These are phyloP conservation scores for Yarrowia deformans DNA, from an alignment of 805 yeast species.

Conservation along the genomic window DNA sequence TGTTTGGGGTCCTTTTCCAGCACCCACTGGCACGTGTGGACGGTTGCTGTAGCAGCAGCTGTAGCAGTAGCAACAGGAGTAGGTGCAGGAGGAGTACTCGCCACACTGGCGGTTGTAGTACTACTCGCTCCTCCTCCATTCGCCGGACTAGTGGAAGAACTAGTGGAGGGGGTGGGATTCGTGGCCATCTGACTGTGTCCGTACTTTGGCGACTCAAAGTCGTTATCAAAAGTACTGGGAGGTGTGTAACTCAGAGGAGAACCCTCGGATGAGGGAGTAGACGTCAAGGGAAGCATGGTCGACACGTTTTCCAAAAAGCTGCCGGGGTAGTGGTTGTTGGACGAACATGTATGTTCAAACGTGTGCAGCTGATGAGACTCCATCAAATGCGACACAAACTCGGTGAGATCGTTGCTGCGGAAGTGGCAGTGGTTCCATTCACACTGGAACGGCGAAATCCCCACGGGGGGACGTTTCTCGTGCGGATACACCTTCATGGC, in stretches of 20 bases:
- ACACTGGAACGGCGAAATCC: slow-evolving; percentile 55
- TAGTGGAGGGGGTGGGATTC: neutral
- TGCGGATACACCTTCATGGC: slow-evolving; percentile 40
- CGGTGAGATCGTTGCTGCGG: slow-evolving; percentile 59
- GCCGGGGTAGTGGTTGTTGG: slow-evolving; percentile 43
- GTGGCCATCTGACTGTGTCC: neutral
- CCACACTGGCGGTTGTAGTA: no score
- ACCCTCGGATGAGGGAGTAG: slow-evolving; percentile 1
- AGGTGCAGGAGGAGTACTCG: slow-evolving; percentile 1
- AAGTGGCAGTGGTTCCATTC: slow-evolving; percentile 80
- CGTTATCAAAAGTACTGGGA: slow-evolving; percentile 19
- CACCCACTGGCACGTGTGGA: slow-evolving; percentile 30
- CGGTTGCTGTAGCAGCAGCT: neutral
- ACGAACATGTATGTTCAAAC: slow-evolving; percentile 42
- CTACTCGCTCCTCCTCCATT: no score
- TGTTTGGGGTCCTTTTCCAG: slow-evolving; percentile 19
- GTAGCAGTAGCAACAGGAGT: neutral
- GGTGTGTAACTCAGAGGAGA: slow-evolving; percentile 19
- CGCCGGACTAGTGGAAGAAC: neutral
- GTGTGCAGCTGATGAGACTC: slow-evolving; percentile 51
- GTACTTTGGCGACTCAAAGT: slow-evolving; percentile 25
- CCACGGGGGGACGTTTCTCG: slow-evolving; percentile 22
- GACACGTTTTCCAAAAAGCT: slow-evolving; percentile 41
- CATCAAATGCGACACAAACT: slow-evolving; percentile 67
- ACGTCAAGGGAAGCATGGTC: slow-evolving; percentile 16